Conservation (phyloP, 352 stramenopile species). For the Phytophthora hibernalis region DNA sequence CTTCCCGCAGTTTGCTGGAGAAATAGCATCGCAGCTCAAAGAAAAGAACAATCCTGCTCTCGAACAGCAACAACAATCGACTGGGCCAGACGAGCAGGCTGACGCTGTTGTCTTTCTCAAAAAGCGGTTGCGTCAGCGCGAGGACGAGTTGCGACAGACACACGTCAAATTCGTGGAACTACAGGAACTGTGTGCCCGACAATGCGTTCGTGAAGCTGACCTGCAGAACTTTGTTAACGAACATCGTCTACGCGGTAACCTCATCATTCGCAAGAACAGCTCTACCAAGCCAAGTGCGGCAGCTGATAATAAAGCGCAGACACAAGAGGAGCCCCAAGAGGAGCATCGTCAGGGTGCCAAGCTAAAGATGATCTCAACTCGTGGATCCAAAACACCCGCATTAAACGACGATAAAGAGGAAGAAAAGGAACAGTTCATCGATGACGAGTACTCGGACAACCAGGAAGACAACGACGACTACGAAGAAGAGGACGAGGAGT, state of each 20-base stretch:
- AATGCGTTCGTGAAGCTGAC: slow-evolving; percentile 79
- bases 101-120: slow-evolving; percentile 63
- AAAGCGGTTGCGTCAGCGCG: slow-evolving; percentile 59
- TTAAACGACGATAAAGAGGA: slow-evolving; percentile 25
- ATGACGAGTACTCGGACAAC: slow-evolving; percentile 39
- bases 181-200: slow-evolving; percentile 76
- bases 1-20: slow-evolving; percentile 58
- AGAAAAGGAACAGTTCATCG: slow-evolving; percentile 23
- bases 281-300: slow-evolving; percentile 15
- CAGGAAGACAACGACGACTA: slow-evolving; percentile 32
- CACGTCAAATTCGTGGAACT: slow-evolving; percentile 78
- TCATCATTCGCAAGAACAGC: slow-evolving; percentile 55
- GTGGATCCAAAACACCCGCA: slow-evolving; percentile 34
- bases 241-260: slow-evolving; percentile 73
- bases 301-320: slow-evolving; percentile 32
- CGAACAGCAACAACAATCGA: slow-evolving; percentile 15
- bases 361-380: slow-evolving; percentile 30
- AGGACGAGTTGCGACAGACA: slow-evolving; percentile 64
- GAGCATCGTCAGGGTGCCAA: slow-evolving; percentile 18
- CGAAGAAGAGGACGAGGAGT: slow-evolving; percentile 24
- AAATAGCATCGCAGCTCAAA: slow-evolving; percentile 14
- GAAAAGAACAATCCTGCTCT: neutral
- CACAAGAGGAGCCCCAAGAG: slow-evolving; percentile 17
- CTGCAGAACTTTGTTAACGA: slow-evolving; percentile 87
- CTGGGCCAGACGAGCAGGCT: slow-evolving; percentile 15